Evolutionary conservation across 192 early-diverging fungal genomes (phyloP), one percentile per base, ranked within the genome.

Genomic region (Umbelopsis sp.): DNA sequence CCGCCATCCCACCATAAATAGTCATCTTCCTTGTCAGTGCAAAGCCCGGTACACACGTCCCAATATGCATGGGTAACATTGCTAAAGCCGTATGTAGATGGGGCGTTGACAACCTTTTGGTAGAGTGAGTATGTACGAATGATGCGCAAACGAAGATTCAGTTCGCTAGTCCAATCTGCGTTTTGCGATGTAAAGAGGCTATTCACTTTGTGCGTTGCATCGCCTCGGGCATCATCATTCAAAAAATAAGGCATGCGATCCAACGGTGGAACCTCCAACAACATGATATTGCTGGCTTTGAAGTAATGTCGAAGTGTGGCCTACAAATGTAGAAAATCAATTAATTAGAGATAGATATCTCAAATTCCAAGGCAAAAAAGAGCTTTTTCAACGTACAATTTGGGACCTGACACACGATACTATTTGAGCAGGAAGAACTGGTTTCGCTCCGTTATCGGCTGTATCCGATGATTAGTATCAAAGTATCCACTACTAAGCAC

Each of bases 1-100:
- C 61, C 46, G 20, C 46, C 64, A 41, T 80, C 78, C 78, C 78
- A 80, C 78, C 78, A 80, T 5, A 80, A 46, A 67, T 75, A 80
- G 6, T 64, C 67, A 23, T 80, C 67, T 2, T 53, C 48, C 9
- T 71, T 46, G 41, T 75, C 69, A 15, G 47, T 46, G 33, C 78
- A 80, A 12, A 45, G 52, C 3, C 74, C 78, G 33, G 68, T 70
- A 64, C 78, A 80, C 13, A 41, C 33, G n/a, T 72, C 69, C 78
- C 74, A 75, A 46, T 70, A 80, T 12, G 74, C 45, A 23, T 68
- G 41, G 4, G 51, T 4, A 0, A 67, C 71, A n/a, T 80, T 58
- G 35, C 67, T 73, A 22, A 80, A 72, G 4, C 74, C 78, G 55
- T 72, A 80, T 20, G 53, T 30, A 18, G 23, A 37, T 18, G 78